phyloP scores from a whole-genome alignment of 176 grass and related monocot genomes.

The Lolium perenne region DNA sequence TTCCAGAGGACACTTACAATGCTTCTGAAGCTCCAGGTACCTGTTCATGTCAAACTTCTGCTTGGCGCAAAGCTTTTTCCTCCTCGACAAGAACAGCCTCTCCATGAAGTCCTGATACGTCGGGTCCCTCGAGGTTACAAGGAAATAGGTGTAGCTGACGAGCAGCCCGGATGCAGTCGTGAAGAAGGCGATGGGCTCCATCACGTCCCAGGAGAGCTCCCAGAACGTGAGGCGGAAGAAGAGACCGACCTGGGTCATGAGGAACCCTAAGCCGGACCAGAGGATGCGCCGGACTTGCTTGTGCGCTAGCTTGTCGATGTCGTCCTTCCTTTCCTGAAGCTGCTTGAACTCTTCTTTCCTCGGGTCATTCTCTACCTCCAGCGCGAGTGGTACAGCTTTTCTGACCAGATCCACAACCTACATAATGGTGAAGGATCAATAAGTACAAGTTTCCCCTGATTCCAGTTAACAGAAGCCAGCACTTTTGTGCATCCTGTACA shows the following conservation, averaged over 20 bases:
- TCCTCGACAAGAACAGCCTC: constrained; percentile 59
- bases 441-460: background rate
- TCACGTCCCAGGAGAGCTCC: constrained; percentile 75
- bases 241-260: constrained; percentile 46
- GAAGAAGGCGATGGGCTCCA: constrained; percentile 70
- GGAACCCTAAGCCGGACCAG: constrained; percentile 61
- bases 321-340: constrained; percentile 62
- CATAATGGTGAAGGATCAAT: background rate
- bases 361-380: constrained; percentile 42
- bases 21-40: constrained; percentile 64
- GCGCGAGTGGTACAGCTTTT: constrained; percentile 56
- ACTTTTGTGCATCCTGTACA: background rate
- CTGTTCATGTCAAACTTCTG: constrained; percentile 56
- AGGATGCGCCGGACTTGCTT: constrained; percentile 69
- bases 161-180: constrained; percentile 50
- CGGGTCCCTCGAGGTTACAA: constrained; percentile 70
- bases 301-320: constrained; percentile 60
- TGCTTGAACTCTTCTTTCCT: constrained; percentile 55
- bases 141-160: constrained; percentile 64
- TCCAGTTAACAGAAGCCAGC: background rate
- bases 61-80: constrained; percentile 44
- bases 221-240: constrained; percentile 75
- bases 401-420: constrained; percentile 68
- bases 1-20: constrained; percentile 54
- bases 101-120: constrained; percentile 64